Conservation (phyloP, 2,329 filamentous ascomycete genomes). For the Paramyrothecium roridum region DNA sequence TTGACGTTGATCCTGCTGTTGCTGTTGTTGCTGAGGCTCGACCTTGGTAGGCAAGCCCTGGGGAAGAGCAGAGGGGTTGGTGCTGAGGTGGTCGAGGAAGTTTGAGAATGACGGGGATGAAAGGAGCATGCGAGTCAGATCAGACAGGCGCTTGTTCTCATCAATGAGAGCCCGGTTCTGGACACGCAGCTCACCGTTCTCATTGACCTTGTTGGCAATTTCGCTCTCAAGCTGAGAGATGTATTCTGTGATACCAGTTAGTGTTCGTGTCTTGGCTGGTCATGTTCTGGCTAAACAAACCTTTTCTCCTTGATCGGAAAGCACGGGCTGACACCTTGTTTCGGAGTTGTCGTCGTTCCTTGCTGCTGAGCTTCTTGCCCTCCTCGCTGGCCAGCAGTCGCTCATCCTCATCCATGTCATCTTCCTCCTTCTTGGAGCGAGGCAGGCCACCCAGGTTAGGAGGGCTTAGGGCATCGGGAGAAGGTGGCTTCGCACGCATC, state of each 20-base stretch:
- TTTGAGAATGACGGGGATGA: constrained; percentile 78
- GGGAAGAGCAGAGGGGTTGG: constrained; percentile 48
- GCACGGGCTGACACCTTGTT: constrained; percentile 98
- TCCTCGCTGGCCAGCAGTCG: constrained; percentile 91
- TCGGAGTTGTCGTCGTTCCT: constrained; percentile 92
- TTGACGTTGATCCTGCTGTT: constrained; percentile 42
- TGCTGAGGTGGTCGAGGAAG: constrained; percentile 70
- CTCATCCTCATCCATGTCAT: constrained; percentile 99
- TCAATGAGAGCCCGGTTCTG: constrained; percentile 81
- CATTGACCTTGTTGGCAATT: constrained; percentile 77
- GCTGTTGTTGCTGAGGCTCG: constrained; percentile 33
- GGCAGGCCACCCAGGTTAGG: constrained; percentile 65
- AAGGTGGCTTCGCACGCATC: constrained; percentile 73
- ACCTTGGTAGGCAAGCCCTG: constrained; percentile 34
- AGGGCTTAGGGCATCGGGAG: constrained; percentile 38
- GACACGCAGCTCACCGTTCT: constrained; percentile 74
- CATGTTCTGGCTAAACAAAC: constrained; percentile 59
- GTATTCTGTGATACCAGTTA: constrained; percentile 65
- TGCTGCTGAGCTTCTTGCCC: constrained; percentile 98
- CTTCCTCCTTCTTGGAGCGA: constrained; percentile 85
- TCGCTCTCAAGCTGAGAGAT: constrained; percentile 92
- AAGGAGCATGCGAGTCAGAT: constrained; percentile 77
- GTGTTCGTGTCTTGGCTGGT: not conserved
- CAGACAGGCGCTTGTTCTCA: constrained; percentile 78
- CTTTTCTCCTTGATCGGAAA: constrained; percentile 97